Percentiles rank a stretch among this genome's conserved stretches.
These are phyloP conservation scores for Paralagenidium karlingii DNA, from an alignment of 352 stramenopile genomes.

Conservation along the genomic window DNA sequence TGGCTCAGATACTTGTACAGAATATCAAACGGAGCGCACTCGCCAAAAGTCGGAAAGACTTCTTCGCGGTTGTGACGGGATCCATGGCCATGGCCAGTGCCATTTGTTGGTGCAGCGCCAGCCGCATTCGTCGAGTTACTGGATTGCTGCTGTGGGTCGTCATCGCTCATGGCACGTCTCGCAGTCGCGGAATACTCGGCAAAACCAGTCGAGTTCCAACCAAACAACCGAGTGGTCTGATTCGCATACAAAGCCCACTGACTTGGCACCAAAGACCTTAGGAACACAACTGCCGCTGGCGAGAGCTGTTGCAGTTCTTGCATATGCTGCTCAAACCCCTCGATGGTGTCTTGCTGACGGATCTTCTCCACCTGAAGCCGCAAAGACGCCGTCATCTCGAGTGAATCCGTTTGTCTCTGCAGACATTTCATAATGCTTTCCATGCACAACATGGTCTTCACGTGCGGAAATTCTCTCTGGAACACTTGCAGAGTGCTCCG, in stretches of 20 bases:
- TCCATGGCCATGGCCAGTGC: too few relatives aligned
- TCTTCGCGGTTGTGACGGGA: too few relatives aligned
- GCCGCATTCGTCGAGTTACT: too few relatives aligned
- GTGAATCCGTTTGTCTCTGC: not conserved
- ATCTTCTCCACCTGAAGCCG: not conserved
- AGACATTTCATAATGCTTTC: not conserved
- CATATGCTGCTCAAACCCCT: not conserved
- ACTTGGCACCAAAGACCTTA: not conserved
- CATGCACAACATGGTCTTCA: not conserved
- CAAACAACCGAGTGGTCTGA: not conserved
- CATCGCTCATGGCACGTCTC: too few relatives aligned
- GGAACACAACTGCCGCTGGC: not conserved
- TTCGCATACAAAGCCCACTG: not conserved
- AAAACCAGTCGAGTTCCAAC: not conserved
- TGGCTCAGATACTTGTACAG: too few relatives aligned
- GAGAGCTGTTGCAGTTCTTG: not conserved
- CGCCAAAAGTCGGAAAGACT: too few relatives aligned
- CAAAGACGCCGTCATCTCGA: not conserved
- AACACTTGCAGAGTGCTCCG: not conserved
- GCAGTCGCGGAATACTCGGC: not conserved
- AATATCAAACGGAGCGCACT: too few relatives aligned
- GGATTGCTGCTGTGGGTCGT: too few relatives aligned
- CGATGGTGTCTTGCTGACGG: not conserved
- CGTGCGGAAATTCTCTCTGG: not conserved
- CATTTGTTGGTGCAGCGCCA: too few relatives aligned